Percentiles rank a stretch among this genome's conserved stretches.
Conservation (phyloP, 2,329 filamentous ascomycete genomes). For the Chaetomiaceae sp. region DNA sequence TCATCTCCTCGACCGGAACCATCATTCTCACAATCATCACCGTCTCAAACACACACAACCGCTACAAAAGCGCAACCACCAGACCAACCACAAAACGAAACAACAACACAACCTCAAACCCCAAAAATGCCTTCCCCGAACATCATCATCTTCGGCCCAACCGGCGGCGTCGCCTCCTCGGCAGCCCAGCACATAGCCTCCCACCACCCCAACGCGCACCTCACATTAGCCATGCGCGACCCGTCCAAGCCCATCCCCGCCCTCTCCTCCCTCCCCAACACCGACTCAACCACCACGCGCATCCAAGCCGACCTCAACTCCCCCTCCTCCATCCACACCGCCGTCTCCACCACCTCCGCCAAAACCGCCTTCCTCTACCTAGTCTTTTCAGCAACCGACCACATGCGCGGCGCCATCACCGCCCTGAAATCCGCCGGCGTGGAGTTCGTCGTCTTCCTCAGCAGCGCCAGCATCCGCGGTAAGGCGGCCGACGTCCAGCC, state of each 20-base stretch:
- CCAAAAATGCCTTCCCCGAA: constrained; percentile 13
- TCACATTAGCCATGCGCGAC: constrained; percentile 46
- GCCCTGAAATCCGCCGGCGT: constrained; percentile 43
- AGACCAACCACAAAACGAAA: too few relatives aligned
- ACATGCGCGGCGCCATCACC: constrained; percentile 36
- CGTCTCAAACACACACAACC: not conserved
- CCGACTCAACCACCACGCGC: constrained; percentile 20
- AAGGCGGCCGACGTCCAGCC: constrained; percentile 25
- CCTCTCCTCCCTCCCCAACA: not conserved
- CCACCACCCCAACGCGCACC: constrained; percentile 36
- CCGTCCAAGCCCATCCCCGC: constrained; percentile 37
- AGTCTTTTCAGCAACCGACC: constrained; percentile 30
- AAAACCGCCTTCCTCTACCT: constrained; percentile 46
- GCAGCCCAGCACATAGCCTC: constrained; percentile 39
- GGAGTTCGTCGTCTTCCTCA: constrained; percentile 41
- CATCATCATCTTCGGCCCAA: constrained; percentile 46
- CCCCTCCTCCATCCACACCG: constrained; percentile 36
- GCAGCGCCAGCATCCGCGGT: constrained; percentile 32
- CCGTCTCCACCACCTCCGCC: constrained; percentile 39
- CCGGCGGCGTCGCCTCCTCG: constrained; percentile 40
- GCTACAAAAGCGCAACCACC: too few relatives aligned
- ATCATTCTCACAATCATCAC: too few relatives aligned
- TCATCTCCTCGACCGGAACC: too few relatives aligned
- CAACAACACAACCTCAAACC: not conserved
- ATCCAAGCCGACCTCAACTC: constrained; percentile 31